Evolutionary conservation across 352 stramenopile genomes (phyloP).

Genomic region (Phytopythium boreale): DNA sequence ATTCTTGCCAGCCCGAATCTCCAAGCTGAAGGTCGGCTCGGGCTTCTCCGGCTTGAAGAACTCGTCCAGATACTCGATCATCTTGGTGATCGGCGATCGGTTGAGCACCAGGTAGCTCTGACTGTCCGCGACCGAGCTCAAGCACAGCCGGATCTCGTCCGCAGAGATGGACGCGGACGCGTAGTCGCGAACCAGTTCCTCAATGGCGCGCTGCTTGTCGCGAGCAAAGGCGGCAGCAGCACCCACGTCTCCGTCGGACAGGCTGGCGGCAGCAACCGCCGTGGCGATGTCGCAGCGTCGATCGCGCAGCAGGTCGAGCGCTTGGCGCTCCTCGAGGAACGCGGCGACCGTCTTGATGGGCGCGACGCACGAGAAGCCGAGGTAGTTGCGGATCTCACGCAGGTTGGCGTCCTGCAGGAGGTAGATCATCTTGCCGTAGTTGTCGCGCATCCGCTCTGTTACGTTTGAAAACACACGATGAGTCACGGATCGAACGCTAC

Average conservation of each 20-base stretch:
- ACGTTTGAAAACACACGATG: background rate
- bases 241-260: conserved; percentile 9
- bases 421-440: conserved; percentile 95
- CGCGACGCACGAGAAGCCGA: conserved; percentile 77
- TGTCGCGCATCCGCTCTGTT: conserved; percentile 78
- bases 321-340: conserved; percentile 67
- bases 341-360: conserved; percentile 70
- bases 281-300: conserved; percentile 61
- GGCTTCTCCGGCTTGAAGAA: conserved; percentile 51
- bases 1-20: conserved; percentile 84
- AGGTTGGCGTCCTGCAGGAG: conserved; percentile 90
- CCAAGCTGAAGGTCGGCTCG: conserved; percentile 81
- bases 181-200: conserved; percentile 43
- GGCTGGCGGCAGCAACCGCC: conserved; percentile 22
- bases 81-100: conserved; percentile 86
- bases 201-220: conserved; percentile 34
- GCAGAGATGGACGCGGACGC: conserved; percentile 35
- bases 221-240: conserved; percentile 19
- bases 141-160: conserved; percentile 75
- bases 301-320: conserved; percentile 74
- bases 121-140: conserved; percentile 97
- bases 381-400: conserved; percentile 58
- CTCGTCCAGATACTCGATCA: conserved; percentile 59
- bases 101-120: conserved; percentile 89
- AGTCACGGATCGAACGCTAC: background rate